phyloP scores from a whole-genome alignment of 176 grass and related monocot genomes.

The Avena atlantica region DNA sequence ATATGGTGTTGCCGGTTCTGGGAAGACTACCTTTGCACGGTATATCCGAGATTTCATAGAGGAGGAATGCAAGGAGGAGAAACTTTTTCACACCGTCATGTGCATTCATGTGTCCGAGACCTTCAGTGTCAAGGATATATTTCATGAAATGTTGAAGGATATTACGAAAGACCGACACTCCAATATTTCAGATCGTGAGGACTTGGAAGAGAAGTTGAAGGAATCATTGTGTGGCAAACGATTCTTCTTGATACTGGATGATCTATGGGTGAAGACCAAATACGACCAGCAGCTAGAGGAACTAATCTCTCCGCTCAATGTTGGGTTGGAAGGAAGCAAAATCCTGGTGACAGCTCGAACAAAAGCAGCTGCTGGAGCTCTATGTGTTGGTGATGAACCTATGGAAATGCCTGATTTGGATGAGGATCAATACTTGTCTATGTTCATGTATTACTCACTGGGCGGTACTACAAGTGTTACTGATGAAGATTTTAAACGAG shows the following conservation, averaged over 20 bases:
- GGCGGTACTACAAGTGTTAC: not conserved
- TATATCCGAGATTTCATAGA: not conserved
- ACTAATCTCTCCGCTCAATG: not conserved
- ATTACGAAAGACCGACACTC: not conserved
- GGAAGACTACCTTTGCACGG: not conserved
- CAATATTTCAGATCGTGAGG: not conserved
- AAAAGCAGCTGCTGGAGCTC: not conserved
- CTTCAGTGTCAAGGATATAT: not conserved
- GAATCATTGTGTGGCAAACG: not conserved
- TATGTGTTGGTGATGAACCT: not conserved
- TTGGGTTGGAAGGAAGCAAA: not conserved
- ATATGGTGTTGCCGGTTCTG: not conserved
- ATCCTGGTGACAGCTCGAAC: not conserved
- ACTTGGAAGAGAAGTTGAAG: not conserved
- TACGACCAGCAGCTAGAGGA: not conserved
- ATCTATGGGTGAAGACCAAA: constrained; percentile 35
- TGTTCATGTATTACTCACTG: not conserved
- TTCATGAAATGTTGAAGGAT: not conserved
- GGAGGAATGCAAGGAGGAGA: not conserved
- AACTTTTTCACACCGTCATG: not conserved
- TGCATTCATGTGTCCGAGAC: not conserved
- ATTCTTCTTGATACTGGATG: constrained; percentile 54
- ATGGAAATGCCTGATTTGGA: not conserved
- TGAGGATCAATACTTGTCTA: too few species aligned
- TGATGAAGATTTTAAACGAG: not conserved